Percentiles rank a stretch among this genome's conserved stretches.
phyloP scores from a whole-genome alignment of 192 early-diverging fungal genomes.

The Globomyces pollinis-pini region DNA sequence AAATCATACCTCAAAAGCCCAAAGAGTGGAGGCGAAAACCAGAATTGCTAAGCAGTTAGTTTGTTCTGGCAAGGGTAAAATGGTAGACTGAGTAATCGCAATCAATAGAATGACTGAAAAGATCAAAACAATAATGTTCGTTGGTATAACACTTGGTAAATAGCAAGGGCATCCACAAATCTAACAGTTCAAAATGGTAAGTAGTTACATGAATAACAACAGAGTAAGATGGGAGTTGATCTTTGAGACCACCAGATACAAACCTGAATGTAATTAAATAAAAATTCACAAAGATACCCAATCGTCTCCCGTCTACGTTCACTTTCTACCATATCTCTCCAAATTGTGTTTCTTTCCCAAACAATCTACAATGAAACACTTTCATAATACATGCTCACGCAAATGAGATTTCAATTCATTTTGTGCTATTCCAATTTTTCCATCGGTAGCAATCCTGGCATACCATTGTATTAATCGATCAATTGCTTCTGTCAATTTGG shows the following conservation, averaged over 20 bases:
- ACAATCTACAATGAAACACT: constrained; percentile 56
- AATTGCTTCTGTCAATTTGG: constrained; percentile 56
- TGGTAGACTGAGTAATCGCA: background rate
- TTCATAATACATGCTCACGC: constrained; percentile 58
- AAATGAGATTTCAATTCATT: constrained; percentile 70
- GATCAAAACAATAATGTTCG: background rate
- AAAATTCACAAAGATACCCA: constrained; percentile 5
- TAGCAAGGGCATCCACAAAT: background rate
- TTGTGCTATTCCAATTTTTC: constrained; percentile 55
- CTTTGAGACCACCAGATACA: no score
- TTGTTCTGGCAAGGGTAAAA: constrained; percentile 49
- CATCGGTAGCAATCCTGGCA: constrained; percentile 53
- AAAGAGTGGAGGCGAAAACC: constrained; percentile 79
- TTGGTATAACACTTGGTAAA: background rate
- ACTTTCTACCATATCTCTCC: constrained; percentile 92
- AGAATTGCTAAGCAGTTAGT: constrained; percentile 89
- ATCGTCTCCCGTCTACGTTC: constrained; percentile 61
- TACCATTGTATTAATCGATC: constrained; percentile 53
- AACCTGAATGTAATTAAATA: background rate
- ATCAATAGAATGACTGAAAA: background rate
- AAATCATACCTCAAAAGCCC: constrained; percentile 88
- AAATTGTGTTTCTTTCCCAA: constrained; percentile 95
- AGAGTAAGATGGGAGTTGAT: background rate
- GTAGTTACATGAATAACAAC: background rate
- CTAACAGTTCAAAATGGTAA: background rate